A percentile compares a stretch with the other conserved stretches of the same genome.
phyloP scores from a whole-genome alignment of 176 grass and related monocot species.

The Carex cristatella region DNA sequence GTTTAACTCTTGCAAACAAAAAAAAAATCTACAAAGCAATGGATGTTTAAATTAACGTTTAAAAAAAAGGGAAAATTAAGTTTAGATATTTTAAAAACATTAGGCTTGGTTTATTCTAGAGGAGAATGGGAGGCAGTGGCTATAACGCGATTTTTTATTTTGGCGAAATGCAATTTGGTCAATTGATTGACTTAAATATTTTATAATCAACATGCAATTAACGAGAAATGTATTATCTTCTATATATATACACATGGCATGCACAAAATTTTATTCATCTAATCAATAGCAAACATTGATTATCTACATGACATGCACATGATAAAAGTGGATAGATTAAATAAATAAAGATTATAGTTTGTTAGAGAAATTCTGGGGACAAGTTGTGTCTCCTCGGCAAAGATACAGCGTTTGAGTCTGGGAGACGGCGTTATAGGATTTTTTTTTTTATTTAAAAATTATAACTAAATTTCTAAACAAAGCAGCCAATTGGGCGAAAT shows the following conservation, averaged over 20 bases:
- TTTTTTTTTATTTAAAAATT: too few relatives aligned
- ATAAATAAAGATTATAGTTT: not conserved
- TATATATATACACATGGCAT: not conserved
- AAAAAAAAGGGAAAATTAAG: too few relatives aligned
- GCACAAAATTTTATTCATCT: not conserved
- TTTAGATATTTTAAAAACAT: too few relatives aligned
- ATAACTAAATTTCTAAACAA: too few relatives aligned
- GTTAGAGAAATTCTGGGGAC: not conserved
- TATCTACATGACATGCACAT: not conserved
- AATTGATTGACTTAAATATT: not conserved
- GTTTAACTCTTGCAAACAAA: too few relatives aligned
- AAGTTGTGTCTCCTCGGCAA: not conserved
- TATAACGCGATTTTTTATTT: too few relatives aligned
- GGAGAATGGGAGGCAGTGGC: not conserved
- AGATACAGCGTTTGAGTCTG: not conserved
- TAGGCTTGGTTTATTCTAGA: too few relatives aligned
- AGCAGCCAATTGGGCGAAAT: too few relatives aligned
- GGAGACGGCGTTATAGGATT: too few relatives aligned
- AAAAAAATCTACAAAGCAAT: too few relatives aligned
- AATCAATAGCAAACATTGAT: not conserved
- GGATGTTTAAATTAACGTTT: too few relatives aligned
- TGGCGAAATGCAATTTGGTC: not conserved
- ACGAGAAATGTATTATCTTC: not conserved
- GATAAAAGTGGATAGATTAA: not conserved
- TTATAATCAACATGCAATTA: not conserved